phyloP scores from a whole-genome alignment of 1,284 basidiomycete species.

The Singerocomus inundabilis region DNA sequence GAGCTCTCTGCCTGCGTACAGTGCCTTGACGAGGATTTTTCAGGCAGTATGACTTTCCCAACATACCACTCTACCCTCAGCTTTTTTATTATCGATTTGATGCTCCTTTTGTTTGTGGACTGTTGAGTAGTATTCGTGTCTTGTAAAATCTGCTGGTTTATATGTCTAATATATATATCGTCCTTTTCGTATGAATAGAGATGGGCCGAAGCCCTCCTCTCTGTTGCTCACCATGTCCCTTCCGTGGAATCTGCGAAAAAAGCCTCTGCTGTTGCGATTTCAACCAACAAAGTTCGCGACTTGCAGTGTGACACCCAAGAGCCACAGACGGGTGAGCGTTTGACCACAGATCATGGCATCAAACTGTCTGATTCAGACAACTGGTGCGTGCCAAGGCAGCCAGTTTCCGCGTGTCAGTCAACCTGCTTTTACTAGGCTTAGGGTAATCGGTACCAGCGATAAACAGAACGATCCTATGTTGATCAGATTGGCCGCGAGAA shows the following conservation, averaged over 20 bases:
- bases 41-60: conserved; percentile 25
- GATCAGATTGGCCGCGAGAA: conserved; percentile 71
- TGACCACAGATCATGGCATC: conserved; percentile 67
- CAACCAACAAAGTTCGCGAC: conserved; percentile 36
- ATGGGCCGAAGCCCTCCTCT: too few relatives aligned
- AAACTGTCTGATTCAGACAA: conserved; percentile 60
- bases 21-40: conserved; percentile 34
- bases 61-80: conserved; percentile 7
- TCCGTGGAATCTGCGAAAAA: conserved; percentile 16
- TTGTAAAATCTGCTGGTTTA: conserved; percentile 10
- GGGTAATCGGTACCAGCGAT: conserved; percentile 42
- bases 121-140: conserved; percentile 10
- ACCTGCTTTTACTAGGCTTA: conserved; percentile 44
- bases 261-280: background rate
- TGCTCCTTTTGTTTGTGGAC: conserved; percentile 18
- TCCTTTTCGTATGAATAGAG: background rate
- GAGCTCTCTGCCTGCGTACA: conserved; percentile 33
- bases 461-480: conserved; percentile 50
- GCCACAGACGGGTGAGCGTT: conserved; percentile 34
- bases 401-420: conserved; percentile 4
- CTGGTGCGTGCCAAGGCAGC: conserved; percentile 44
- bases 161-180: conserved; percentile 15
- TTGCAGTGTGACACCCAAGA: conserved; percentile 45
- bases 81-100: conserved; percentile 3
- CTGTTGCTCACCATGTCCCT: conserved; percentile 22